These are phyloP conservation scores for Lentinula guzmanii DNA, from an alignment of 768 basidiomycete genomes.

Conservation along the genomic window DNA sequence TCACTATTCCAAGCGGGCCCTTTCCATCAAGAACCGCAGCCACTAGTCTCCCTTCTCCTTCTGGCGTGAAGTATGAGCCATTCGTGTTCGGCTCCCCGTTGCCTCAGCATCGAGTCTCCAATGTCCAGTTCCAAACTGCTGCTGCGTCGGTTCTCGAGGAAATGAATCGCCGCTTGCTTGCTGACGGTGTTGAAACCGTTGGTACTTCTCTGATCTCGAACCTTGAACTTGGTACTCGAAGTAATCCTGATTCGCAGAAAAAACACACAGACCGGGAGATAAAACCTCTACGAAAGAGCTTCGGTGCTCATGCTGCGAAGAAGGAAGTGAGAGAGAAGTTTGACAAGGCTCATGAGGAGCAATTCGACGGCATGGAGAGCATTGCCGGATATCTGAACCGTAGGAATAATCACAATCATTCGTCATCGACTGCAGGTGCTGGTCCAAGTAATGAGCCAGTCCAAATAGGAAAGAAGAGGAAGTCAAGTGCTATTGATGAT, in stretches of 20 bases:
- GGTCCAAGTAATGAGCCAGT: conserved; percentile 15
- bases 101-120: conserved; percentile 55
- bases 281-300: conserved; percentile 24
- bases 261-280: conserved; percentile 18
- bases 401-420: conserved; percentile 17
- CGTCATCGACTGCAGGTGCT: not conserved
- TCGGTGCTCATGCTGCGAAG: conserved; percentile 3
- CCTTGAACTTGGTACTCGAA: conserved; percentile 24
- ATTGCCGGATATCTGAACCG: conserved; percentile 42
- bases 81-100: conserved; percentile 79
- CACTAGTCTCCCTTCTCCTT: not conserved
- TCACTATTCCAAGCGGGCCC: not conserved
- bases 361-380: conserved; percentile 75
- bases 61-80: conserved; percentile 26
- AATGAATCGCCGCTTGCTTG: conserved; percentile 69
- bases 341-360: conserved; percentile 55
- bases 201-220: conserved; percentile 38
- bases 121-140: conserved; percentile 59
- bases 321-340: conserved; percentile 36
- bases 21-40: not conserved
- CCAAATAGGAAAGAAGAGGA: conserved; percentile 36
- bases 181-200: conserved; percentile 48
- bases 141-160: conserved; percentile 73
- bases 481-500: conserved; percentile 47
- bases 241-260: not conserved